Percentiles rank a stretch among this genome's conserved stretches.
phyloP scores from a whole-genome alignment of 2,329 filamentous ascomycete genomes.

The Stagonosporopsis vannaccii region DNA sequence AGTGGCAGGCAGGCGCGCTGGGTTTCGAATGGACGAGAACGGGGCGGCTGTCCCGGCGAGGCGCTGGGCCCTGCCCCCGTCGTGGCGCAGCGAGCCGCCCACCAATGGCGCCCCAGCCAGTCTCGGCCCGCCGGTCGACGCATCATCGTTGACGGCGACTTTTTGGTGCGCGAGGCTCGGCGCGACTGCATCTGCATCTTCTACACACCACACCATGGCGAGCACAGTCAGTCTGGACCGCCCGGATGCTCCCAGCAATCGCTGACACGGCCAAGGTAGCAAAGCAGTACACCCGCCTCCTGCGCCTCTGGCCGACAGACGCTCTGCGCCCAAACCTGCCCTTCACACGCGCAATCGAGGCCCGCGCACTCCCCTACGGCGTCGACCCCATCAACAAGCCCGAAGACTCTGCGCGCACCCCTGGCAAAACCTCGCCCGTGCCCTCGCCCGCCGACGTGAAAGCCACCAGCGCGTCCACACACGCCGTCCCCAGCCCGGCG shows the following conservation, averaged over 20 bases:
- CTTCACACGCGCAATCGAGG: slow-evolving; percentile 55
- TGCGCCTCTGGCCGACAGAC: slow-evolving; percentile 60
- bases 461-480: slow-evolving; percentile 17
- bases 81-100: slow-evolving; percentile 7
- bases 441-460: slow-evolving; percentile 17
- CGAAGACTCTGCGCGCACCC: slow-evolving; percentile 13
- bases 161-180: neutral
- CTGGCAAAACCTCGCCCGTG: slow-evolving; percentile 4
- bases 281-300: slow-evolving; percentile 60
- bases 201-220: slow-evolving; percentile 24
- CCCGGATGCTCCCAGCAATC: neutral
- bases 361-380: slow-evolving; percentile 47
- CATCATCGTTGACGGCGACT: slow-evolving; percentile 3
- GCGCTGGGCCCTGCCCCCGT: neutral
- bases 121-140: neutral
- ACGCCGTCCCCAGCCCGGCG: slow-evolving; percentile 23
- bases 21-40: slow-evolving; percentile 4
- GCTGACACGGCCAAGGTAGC: slow-evolving; percentile 36
- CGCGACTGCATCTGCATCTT: too few species aligned
- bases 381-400: slow-evolving; percentile 34
- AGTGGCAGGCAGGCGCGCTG: slow-evolving; percentile 6
- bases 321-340: slow-evolving; percentile 57
- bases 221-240: slow-evolving; percentile 19
- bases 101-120: neutral
- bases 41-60: neutral